These are phyloP conservation scores for Platanthera zijinensis DNA, from an alignment of 106 monocot species.

Conservation along the genomic window DNA sequence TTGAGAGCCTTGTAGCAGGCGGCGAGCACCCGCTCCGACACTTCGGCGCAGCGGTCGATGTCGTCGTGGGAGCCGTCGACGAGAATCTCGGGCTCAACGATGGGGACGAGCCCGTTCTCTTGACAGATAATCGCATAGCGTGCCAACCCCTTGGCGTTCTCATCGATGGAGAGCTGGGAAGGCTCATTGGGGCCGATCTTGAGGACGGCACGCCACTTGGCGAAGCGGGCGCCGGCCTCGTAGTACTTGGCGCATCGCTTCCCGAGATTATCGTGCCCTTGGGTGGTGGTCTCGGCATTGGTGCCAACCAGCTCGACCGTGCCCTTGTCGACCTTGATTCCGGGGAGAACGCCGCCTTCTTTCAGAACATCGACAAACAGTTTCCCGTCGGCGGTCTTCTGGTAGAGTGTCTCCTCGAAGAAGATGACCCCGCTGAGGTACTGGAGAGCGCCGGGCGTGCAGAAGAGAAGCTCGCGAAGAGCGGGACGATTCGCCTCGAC, in stretches of 20 bases:
- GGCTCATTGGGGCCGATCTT: slow-evolving; percentile 37
- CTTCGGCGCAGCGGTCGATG: slow-evolving; percentile 32
- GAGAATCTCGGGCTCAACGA: slow-evolving; percentile 48
- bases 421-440: slow-evolving; percentile 40
- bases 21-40: slow-evolving; percentile 36
- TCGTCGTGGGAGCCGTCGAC: slow-evolving; percentile 47
- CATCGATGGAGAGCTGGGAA: slow-evolving; percentile 34
- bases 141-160: slow-evolving; percentile 36
- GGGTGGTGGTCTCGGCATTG: slow-evolving; percentile 45
- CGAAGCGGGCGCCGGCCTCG: slow-evolving; percentile 44
- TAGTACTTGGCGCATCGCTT: slow-evolving; percentile 51
- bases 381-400: slow-evolving; percentile 33
- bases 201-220: slow-evolving; percentile 51
- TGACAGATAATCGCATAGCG: slow-evolving; percentile 49
- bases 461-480: slow-evolving; percentile 42
- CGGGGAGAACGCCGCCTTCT: slow-evolving; percentile 43
- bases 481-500: slow-evolving; percentile 31
- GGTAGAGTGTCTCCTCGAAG: slow-evolving; percentile 46
- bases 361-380: slow-evolving; percentile 47
- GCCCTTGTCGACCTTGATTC: slow-evolving; percentile 53
- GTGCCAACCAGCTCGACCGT: slow-evolving; percentile 34
- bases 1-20: slow-evolving; percentile 47
- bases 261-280: slow-evolving; percentile 47
- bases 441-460: slow-evolving; percentile 34
- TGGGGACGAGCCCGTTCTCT: slow-evolving; percentile 45